These are phyloP conservation scores for Pisolithus tinctorius DNA, from an alignment of 768 basidiomycete genomes.

Conservation along the genomic window DNA sequence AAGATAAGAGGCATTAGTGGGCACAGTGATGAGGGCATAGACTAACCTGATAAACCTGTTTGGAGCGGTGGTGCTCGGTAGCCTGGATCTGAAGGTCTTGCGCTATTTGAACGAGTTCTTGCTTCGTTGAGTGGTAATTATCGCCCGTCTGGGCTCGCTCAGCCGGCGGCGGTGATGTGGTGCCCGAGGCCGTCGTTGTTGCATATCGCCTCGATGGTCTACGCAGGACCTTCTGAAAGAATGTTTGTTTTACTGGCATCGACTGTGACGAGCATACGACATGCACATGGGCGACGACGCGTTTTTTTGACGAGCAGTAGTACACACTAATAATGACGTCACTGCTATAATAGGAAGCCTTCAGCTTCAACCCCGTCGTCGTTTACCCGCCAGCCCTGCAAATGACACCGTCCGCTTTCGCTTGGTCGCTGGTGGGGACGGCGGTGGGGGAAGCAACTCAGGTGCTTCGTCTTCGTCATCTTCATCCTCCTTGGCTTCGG, in stretches of 20 bases:
- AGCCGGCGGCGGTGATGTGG: background rate
- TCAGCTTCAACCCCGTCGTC: slow-evolving; percentile 2
- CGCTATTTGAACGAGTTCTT: slow-evolving; percentile 44
- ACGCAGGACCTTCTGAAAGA: slow-evolving; percentile 55
- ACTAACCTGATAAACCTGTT: background rate
- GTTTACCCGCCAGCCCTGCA: slow-evolving; percentile 20
- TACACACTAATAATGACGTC: background rate
- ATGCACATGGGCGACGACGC: background rate
- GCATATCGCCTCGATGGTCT: slow-evolving; percentile 60
- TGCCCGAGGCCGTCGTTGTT: slow-evolving; percentile 9
- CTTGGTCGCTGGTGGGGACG: slow-evolving; percentile 26
- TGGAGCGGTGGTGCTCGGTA: background rate
- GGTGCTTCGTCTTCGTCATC: slow-evolving; percentile 40
- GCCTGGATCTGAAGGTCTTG: slow-evolving; percentile 6
- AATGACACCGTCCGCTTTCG: slow-evolving; percentile 49
- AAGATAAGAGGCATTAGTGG: background rate
- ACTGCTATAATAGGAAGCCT: background rate
- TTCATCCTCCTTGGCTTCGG: slow-evolving; percentile 29
- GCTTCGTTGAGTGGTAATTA: slow-evolving; percentile 43
- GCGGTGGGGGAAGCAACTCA: slow-evolving; percentile 27
- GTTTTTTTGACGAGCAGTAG: background rate
- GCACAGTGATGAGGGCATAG: background rate
- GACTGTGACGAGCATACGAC: background rate
- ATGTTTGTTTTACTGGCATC: slow-evolving; percentile 47
- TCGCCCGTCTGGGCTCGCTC: slow-evolving; percentile 26